Evolutionary conservation across 345 rosid species (phyloP), one percentile per base, ranked within the genome.

Genomic region (Citropsis articulata): DNA sequence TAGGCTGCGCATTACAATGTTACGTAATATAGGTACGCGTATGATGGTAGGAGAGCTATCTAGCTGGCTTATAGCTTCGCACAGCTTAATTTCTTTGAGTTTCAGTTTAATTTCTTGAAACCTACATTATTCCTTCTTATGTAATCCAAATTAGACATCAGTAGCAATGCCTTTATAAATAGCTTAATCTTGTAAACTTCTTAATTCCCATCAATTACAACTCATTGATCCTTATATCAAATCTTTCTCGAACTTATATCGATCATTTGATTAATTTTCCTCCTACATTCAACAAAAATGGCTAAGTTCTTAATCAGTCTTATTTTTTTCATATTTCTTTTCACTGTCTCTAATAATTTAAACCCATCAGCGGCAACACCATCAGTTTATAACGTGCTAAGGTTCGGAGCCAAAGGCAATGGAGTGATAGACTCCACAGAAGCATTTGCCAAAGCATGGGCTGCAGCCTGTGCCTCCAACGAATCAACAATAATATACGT

Each of bases 381-480:
- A 30, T 24, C 21, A 27, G 28, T 21, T n/a, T 73, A 73, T 19
- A 66, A 53, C 19, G 77, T 75, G 27, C 45, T 75, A 35, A 63
- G 62, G 0, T 76, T 66, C 55, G 79, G 79, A 50, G 79, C 64
- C 25, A 76, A 35, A 66, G 72, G 64, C 50, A 76, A 53, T 33
- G 72, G 77, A 27, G 77, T 27, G 2, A 19, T 25, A 0, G 77
- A 71, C 18, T 81, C 75, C 25, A 77, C 65, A 4, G 59, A 36
- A 69, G 80, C 78, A 2, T 81, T 81, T 59, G 16, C 35, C 27
- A 31, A 22, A 22, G 71, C 79, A 6, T 78, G 81, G 81, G n/a
- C 9, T 60, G 75, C 64, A 27, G 84, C 81, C 7, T 81, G 78
- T 60, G 53, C 69, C 40, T 77, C 75, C 21, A 30, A 30, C 4